phyloP scores from a whole-genome alignment of 208 protist genomes.

The Crithidia bombi region DNA sequence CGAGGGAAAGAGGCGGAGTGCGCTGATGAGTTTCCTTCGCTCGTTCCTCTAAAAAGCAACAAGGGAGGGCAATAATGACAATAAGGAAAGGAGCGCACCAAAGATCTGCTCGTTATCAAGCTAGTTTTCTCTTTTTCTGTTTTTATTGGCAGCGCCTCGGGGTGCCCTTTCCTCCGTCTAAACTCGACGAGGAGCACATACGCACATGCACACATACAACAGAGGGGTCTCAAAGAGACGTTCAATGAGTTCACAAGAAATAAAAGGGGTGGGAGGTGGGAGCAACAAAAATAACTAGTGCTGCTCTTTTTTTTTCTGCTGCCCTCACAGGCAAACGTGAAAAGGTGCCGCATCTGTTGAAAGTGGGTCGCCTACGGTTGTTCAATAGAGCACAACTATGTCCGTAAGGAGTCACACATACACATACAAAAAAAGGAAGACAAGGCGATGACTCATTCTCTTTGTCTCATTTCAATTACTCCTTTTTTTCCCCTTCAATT shows the following conservation, averaged over 20 bases:
- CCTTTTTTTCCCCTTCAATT: too few relatives aligned
- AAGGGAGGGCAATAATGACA: background rate
- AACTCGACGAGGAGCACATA: background rate
- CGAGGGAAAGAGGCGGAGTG: slow-evolving; percentile 10
- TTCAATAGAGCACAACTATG: too few relatives aligned
- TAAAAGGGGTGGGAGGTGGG: background rate
- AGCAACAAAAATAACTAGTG: background rate
- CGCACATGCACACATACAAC: background rate
- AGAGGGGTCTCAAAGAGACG: background rate
- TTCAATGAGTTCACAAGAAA: too few relatives aligned
- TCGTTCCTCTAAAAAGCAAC: background rate
- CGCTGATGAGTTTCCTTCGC: background rate
- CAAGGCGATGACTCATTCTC: too few relatives aligned
- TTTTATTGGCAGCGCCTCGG: background rate
- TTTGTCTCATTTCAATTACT: too few relatives aligned
- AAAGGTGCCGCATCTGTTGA: too few relatives aligned
- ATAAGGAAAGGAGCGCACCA: background rate
- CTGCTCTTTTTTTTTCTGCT: too few relatives aligned
- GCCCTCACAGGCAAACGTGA: too few relatives aligned
- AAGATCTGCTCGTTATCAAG: background rate
- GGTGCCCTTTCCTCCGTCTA: background rate
- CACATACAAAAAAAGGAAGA: too few relatives aligned
- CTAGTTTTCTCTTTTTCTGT: background rate
- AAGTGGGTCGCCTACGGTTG: too few relatives aligned
- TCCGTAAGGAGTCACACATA: too few relatives aligned